Percentiles rank a stretch among this genome's conserved stretches.
Conservation (phyloP, 2,329 filamentous ascomycete genomes). For the Fusarium odoratissimum region DNA sequence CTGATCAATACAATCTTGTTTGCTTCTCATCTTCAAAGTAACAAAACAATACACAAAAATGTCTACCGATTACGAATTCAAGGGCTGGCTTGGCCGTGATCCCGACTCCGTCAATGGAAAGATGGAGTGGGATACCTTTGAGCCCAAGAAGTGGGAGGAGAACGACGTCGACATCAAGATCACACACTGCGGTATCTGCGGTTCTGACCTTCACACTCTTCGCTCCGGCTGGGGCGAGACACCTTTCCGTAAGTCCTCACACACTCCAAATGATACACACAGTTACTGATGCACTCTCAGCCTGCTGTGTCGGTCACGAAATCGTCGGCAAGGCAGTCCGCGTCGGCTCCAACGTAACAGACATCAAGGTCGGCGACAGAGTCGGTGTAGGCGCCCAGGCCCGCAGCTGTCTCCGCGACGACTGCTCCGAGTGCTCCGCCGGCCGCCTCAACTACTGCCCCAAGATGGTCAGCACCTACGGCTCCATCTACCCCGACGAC, state of each 20-base stretch:
- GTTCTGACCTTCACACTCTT: slow-evolving; percentile 68
- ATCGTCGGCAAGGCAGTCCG: slow-evolving; percentile 70
- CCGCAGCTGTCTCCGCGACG: slow-evolving; percentile 60
- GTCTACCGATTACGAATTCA: slow-evolving; percentile 58
- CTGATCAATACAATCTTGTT: not conserved
- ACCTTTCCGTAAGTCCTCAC: slow-evolving; percentile 51
- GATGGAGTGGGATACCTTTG: slow-evolving; percentile 64
- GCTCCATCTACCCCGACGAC: slow-evolving; percentile 61
- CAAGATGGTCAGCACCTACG: slow-evolving; percentile 62
- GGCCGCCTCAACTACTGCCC: slow-evolving; percentile 57
- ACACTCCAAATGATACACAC: not conserved
- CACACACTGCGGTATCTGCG: slow-evolving; percentile 74
- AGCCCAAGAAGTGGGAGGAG: slow-evolving; percentile 73
- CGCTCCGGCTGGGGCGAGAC: slow-evolving; percentile 62
- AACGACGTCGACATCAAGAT: slow-evolving; percentile 73
- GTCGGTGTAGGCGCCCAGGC: slow-evolving; percentile 73
- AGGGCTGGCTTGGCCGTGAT: slow-evolving; percentile 62
- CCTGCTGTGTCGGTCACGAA: slow-evolving; percentile 71
- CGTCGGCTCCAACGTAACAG: slow-evolving; percentile 60
- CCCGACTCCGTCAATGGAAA: slow-evolving; percentile 58
- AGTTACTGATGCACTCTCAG: slow-evolving; percentile 34
- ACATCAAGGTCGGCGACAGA: slow-evolving; percentile 70
- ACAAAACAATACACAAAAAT: slow-evolving; percentile 32
- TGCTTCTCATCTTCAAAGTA: not conserved
- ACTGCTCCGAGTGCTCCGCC: slow-evolving; percentile 55